Base-by-base conservation (phyloP, 179 eudicot genomes). In the Silene vulgaris region DNA sequence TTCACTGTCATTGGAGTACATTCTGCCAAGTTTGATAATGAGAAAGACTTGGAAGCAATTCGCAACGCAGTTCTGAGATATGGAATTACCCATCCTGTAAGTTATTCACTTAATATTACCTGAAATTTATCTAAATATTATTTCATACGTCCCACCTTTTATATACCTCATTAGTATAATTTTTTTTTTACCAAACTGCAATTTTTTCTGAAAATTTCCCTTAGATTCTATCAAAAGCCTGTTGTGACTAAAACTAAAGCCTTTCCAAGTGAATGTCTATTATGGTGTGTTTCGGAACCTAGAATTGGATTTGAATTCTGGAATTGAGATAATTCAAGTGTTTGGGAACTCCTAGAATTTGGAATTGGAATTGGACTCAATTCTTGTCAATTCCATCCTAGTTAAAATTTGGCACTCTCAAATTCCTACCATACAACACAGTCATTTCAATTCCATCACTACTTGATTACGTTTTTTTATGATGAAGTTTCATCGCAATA, bases 11-110 rank as follows among this genome's bases (percentile, higher is more conserved):
- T 95, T 75, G 99, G 99, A 78, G 99, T 95, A 56, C 99, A 95
- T 79, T 95, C 99, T 72, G 99, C 99, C 23, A 95, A 95, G 82
- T 95, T 95, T 84, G 99, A 95, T 83, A 95, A 95, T 68, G 99
- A 95, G 86, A 95, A 90, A 82, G 99, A 92, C 82, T 82, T 86
- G 74, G 96, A 92, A 77, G 95, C 97, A 29, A 95, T 95, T 65
- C 90, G 99, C 43, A 95, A 81, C 83, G 99, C 99, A 72, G 95
- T 95, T 69, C 76, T 92, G 63, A 88, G 99, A 81, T 95, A 95
- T 81, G 88, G 85, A 75, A 86, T 95, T 73, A 80, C 87, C 81
- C 97, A 95, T 71, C 97, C 99, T 20, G 99, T 95, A 86, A 83
- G 99, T 77, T 65, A 40, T 59, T 35, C 30, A 52, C 60, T 77